These are phyloP conservation scores for Blastobotrys apis DNA, from an alignment of 1,139 yeast species.

Conservation along the genomic window DNA sequence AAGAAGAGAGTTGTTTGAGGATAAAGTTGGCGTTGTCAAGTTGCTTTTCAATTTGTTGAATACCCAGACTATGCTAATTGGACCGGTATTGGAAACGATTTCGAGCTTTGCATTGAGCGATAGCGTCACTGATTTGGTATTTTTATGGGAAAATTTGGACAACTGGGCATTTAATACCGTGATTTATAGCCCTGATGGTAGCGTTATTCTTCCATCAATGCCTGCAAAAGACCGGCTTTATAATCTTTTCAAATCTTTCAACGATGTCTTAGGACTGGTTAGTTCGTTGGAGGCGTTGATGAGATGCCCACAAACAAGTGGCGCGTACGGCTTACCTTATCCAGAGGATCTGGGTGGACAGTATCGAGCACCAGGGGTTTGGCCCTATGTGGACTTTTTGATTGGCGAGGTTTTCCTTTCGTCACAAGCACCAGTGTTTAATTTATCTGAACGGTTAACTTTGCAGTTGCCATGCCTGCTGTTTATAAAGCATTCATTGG, in stretches of 20 bases:
- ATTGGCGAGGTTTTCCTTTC: slow-evolving; percentile 60
- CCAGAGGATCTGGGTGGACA: slow-evolving; percentile 62
- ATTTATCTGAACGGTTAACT: slow-evolving; percentile 39
- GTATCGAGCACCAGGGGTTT: slow-evolving; percentile 62
- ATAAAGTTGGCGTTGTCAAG: slow-evolving; percentile 31
- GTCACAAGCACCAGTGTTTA: slow-evolving; percentile 34
- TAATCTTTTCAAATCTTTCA: slow-evolving; percentile 28
- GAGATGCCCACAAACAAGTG: slow-evolving; percentile 27
- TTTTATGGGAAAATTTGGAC: slow-evolving; percentile 69
- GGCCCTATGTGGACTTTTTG: slow-evolving; percentile 77
- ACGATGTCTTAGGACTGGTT: slow-evolving; percentile 56
- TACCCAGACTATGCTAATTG: slow-evolving; percentile 50
- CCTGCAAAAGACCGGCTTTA: slow-evolving; percentile 32
- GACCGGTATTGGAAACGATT: slow-evolving; percentile 50
- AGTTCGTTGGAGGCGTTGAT: slow-evolving; percentile 46
- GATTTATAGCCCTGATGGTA: slow-evolving; percentile 29
- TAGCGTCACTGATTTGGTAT: slow-evolving; percentile 41
- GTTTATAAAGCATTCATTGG: slow-evolving; percentile 51
- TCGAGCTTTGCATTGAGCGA: slow-evolving; percentile 49
- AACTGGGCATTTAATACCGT: slow-evolving; percentile 57
- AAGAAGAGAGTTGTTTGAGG: slow-evolving; percentile 34
- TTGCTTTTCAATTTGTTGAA: slow-evolving; percentile 45
- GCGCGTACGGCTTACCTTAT: slow-evolving; percentile 42
- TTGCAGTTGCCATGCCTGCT: slow-evolving; percentile 54
- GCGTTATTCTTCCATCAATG: slow-evolving; percentile 23